These are phyloP conservation scores for Kuraishia cidri DNA, from an alignment of 805 yeast species.

Conservation along the genomic window DNA sequence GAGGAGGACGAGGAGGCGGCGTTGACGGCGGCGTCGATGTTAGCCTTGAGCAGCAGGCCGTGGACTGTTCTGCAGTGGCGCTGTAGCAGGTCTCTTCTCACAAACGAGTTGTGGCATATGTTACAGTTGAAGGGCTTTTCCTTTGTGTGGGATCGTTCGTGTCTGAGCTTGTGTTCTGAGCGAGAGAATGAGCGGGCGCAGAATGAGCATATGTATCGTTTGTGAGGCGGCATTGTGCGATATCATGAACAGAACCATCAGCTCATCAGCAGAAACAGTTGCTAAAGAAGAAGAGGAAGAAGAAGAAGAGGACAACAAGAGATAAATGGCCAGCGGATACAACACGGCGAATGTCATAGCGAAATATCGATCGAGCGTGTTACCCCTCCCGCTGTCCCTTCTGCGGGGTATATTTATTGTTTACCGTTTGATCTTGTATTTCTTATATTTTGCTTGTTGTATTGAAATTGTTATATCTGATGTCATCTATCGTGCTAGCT, in stretches of 20 bases:
- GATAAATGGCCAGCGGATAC: too few relatives aligned
- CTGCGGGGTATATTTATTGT: too few relatives aligned
- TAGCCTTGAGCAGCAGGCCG: slow-evolving; percentile 20
- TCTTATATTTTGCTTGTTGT: too few relatives aligned
- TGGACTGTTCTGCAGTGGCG: slow-evolving; percentile 79
- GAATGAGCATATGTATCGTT: slow-evolving; percentile 68
- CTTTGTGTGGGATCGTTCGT: slow-evolving; percentile 73
- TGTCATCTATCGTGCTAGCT: too few relatives aligned
- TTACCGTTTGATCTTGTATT: too few relatives aligned
- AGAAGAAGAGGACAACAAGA: slow-evolving; percentile 1
- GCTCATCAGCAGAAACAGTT: neutral
- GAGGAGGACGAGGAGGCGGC: neutral
- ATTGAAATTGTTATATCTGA: too few relatives aligned
- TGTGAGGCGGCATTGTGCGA: slow-evolving; percentile 27
- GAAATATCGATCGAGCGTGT: too few relatives aligned
- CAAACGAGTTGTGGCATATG: slow-evolving; percentile 64
- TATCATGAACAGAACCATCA: neutral
- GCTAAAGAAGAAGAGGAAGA: neutral
- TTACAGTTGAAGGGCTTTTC: slow-evolving; percentile 74
- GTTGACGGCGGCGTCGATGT: slow-evolving; percentile 12
- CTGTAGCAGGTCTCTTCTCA: slow-evolving; percentile 67
- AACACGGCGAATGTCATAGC: too few relatives aligned
- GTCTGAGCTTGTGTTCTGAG: slow-evolving; percentile 70
- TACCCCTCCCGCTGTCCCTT: too few relatives aligned
- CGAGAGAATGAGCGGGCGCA: slow-evolving; percentile 78